Evolutionary conservation across 2,329 filamentous ascomycete species (phyloP).

Genomic region (Tolypocladium ophioglossoides): DNA sequence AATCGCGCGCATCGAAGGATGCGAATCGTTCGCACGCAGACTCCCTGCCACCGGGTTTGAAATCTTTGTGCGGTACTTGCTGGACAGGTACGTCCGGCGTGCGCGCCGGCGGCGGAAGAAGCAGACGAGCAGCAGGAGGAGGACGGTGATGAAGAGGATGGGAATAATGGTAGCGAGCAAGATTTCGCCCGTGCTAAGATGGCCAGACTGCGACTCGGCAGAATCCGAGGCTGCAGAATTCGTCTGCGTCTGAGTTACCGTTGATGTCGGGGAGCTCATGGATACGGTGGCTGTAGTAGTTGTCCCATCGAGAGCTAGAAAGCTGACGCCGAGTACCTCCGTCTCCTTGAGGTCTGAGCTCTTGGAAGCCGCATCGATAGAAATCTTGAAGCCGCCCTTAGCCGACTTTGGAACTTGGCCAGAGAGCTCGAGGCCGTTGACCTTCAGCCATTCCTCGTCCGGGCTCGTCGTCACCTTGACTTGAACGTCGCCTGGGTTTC

Average conservation of each 20-base stretch:
- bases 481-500: constrained; percentile 25
- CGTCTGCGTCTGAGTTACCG: constrained; percentile 12
- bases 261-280: constrained; percentile 11
- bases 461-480: constrained; percentile 26
- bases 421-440: constrained; percentile 26
- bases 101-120: constrained; percentile 20
- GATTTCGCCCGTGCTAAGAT: constrained; percentile 21
- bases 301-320: constrained; percentile 17
- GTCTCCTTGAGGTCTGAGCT: constrained; percentile 23
- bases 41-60: constrained; percentile 19
- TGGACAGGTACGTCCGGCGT: constrained; percentile 16
- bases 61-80: constrained; percentile 20
- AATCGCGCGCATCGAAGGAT: constrained; percentile 11
- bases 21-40: constrained; percentile 15
- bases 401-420: constrained; percentile 28
- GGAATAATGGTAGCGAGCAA: constrained; percentile 35
- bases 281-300: constrained; percentile 12
- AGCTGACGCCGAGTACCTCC: constrained; percentile 23
- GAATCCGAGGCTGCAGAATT: constrained; percentile 7
- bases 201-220: constrained; percentile 7
- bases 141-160: constrained; percentile 22
- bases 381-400: constrained; percentile 18
- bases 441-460: constrained; percentile 30
- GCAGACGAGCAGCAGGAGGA: constrained; percentile 22
- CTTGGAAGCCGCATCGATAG: constrained; percentile 22